Conservation (phyloP, 768 basidiomycete species). For the Xerocomus spinulosus region DNA sequence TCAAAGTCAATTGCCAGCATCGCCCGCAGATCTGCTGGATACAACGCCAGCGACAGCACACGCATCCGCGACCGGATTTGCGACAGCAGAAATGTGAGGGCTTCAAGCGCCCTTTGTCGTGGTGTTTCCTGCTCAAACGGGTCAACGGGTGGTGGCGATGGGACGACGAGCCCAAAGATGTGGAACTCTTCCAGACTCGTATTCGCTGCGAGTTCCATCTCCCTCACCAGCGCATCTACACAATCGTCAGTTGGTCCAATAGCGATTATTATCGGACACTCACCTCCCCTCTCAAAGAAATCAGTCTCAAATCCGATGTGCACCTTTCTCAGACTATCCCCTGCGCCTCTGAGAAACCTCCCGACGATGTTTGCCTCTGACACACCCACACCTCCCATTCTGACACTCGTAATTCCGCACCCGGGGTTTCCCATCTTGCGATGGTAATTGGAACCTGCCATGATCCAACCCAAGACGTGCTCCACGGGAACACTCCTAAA, state of each 20-base stretch:
- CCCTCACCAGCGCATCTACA: slow-evolving; percentile 23
- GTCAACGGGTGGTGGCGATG: slow-evolving; percentile 25
- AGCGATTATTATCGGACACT: slow-evolving; percentile 2
- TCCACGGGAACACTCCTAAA: slow-evolving; percentile 23
- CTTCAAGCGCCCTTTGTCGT: slow-evolving; percentile 14
- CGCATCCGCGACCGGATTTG: slow-evolving; percentile 28
- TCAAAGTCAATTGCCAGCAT: slow-evolving; percentile 28
- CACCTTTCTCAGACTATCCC: slow-evolving; percentile 22
- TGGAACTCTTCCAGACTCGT: slow-evolving; percentile 27
- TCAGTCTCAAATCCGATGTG: slow-evolving; percentile 29
- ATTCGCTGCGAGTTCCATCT: slow-evolving; percentile 26
- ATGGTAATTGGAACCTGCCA: slow-evolving; percentile 14
- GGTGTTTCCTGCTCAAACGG: slow-evolving; percentile 15
- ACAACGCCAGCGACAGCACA: slow-evolving; percentile 28
- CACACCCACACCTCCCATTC: slow-evolving; percentile 27
- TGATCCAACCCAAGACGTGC: slow-evolving; percentile 29
- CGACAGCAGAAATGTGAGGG: slow-evolving; percentile 25
- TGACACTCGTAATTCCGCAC: slow-evolving; percentile 17
- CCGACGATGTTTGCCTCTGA: slow-evolving; percentile 26
- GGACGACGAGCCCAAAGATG: slow-evolving; percentile 31
- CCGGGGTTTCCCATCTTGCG: slow-evolving; percentile 6
- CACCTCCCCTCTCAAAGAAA: slow-evolving; percentile 29
- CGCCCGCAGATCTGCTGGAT: slow-evolving; percentile 30
- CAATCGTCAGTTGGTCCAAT: slow-evolving; percentile 7
- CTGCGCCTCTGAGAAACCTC: slow-evolving; percentile 21